phyloP scores from a whole-genome alignment of 2,329 filamentous ascomycete genomes.

The Ophiostoma himal-ulmi region DNA sequence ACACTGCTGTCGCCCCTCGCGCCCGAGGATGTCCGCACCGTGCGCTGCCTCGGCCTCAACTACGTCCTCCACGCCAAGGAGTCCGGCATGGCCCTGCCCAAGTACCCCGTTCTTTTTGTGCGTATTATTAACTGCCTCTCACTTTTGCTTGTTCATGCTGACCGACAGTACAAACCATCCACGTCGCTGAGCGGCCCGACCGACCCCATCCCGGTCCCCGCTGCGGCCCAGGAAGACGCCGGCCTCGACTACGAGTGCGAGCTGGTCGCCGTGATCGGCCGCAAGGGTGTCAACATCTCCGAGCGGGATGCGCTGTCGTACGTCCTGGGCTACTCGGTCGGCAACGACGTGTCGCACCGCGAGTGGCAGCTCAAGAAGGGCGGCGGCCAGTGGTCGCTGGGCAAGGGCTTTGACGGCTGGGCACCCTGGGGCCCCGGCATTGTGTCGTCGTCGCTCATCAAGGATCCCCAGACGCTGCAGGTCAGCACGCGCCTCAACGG shows the following conservation, averaged over 20 bases:
- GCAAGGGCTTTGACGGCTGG: conserved; percentile 72
- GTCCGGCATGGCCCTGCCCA: conserved; percentile 61
- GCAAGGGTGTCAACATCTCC: conserved; percentile 57
- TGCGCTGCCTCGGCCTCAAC: conserved; percentile 65
- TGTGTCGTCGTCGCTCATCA: conserved; percentile 47
- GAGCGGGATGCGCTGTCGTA: conserved; percentile 62
- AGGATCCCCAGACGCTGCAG: conserved; percentile 50
- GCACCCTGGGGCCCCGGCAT: conserved; percentile 68
- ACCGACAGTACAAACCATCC: conserved; percentile 55
- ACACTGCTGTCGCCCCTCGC: conserved; percentile 59
- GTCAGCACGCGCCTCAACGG: conserved; percentile 58
- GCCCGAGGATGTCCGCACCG: conserved; percentile 56
- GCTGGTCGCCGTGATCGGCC: conserved; percentile 67
- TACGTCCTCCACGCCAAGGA: conserved; percentile 67
- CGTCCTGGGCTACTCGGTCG: conserved; percentile 67
- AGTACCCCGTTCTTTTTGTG: conserved; percentile 66
- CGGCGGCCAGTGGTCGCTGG: conserved; percentile 64
- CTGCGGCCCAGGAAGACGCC: conserved; percentile 57
- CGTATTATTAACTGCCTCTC: conserved; percentile 27
- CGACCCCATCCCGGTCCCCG: conserved; percentile 60
- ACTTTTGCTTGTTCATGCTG: neutral
- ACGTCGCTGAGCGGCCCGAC: conserved; percentile 60
- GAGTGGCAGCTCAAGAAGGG: conserved; percentile 67
- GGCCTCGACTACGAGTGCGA: conserved; percentile 77
- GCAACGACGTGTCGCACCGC: conserved; percentile 75